Conservation (phyloP, 768 basidiomycete species). For the Melanogaster broomeanus region DNA sequence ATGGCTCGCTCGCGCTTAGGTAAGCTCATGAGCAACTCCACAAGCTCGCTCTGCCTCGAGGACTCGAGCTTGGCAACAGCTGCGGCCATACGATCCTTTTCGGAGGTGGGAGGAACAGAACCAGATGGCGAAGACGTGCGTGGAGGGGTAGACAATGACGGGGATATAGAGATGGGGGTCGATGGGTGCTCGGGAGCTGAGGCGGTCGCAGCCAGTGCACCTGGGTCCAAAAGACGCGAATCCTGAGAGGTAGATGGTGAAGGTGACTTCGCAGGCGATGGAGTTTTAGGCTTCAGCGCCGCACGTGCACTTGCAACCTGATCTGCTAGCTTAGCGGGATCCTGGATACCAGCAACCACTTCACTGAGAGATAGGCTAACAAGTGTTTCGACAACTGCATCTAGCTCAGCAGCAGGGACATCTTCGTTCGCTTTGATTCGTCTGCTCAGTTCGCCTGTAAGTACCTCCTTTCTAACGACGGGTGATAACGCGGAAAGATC, state of each 20-base stretch:
- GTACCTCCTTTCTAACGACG: conserved; percentile 83
- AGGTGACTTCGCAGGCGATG: conserved; percentile 52
- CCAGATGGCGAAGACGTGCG: conserved; percentile 79
- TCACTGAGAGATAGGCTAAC: conserved; percentile 72
- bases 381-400: conserved; percentile 70
- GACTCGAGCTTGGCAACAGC: conserved; percentile 69
- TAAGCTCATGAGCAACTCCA: conserved; percentile 80
- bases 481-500: conserved; percentile 81
- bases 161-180: conserved; percentile 78
- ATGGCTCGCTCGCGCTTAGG: conserved; percentile 88
- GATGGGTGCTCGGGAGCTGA: conserved; percentile 91
- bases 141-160: conserved; percentile 77
- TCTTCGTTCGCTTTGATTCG: conserved; percentile 61
- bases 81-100: conserved; percentile 71
- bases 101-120: conserved; percentile 61
- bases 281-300: conserved; percentile 35
- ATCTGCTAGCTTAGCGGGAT: conserved; percentile 62
- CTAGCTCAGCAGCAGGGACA: conserved; percentile 58
- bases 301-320: conserved; percentile 52
- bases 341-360: conserved; percentile 75
- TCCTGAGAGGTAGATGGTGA: conserved; percentile 64
- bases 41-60: conserved; percentile 60
- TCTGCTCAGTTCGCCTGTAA: conserved; percentile 80
- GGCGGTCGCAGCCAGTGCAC: conserved; percentile 68
- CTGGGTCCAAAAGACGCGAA: conserved; percentile 67